Conservation (phyloP, 2,329 filamentous ascomycete genomes). For the Exophiala bonariae region DNA sequence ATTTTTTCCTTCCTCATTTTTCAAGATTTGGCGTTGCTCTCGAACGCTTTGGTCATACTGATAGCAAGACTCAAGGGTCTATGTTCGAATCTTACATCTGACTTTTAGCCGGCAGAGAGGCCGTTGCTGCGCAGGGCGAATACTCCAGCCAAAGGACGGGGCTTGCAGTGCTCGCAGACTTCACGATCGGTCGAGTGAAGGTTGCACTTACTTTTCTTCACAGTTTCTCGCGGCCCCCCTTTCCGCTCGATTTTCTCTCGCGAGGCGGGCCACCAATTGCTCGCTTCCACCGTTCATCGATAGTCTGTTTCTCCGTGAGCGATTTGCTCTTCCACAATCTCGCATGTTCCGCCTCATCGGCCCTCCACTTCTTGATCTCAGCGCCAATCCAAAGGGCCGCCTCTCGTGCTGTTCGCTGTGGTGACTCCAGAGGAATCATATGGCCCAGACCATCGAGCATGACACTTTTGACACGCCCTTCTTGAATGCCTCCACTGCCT, state of each 20-base stretch:
- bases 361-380: conserved; percentile 12
- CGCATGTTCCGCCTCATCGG: conserved; percentile 9
- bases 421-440: conserved; percentile 27
- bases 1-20: too few relatives aligned
- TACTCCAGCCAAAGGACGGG: too few relatives aligned
- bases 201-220: too few relatives aligned
- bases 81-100: too few relatives aligned
- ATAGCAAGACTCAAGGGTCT: too few relatives aligned
- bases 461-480: conserved; percentile 31
- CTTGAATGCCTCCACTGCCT: conserved; percentile 54
- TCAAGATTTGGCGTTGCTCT: too few relatives aligned
- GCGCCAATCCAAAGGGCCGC: conserved; percentile 13
- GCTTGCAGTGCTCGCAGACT: too few relatives aligned
- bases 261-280: conserved; percentile 11
- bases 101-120: too few relatives aligned
- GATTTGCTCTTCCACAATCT: conserved; percentile 9
- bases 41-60: too few relatives aligned
- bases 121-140: too few relatives aligned
- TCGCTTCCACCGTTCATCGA: conserved; percentile 13
- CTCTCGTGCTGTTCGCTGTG: conserved; percentile 18
- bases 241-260: not conserved
- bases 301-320: conserved; percentile 12
- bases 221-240: not conserved
- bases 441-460: conserved; percentile 23
- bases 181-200: too few relatives aligned